Evolutionary conservation across 108 stramenopile species (phyloP).

Genomic region (Stephanodiscus minutulus): DNA sequence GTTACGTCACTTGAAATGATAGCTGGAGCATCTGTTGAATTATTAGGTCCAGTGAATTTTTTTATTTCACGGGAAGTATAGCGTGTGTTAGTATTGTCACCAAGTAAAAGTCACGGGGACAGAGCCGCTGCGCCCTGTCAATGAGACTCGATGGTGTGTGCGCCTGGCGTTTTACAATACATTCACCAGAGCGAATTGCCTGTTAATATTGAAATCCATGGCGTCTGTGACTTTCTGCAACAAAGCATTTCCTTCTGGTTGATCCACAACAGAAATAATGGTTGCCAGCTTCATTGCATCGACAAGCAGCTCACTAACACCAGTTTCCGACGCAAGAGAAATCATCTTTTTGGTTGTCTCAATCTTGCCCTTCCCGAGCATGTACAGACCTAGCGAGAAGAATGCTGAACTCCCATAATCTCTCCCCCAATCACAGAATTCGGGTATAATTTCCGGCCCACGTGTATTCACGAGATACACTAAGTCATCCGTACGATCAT

Average conservation of each 20-base stretch:
- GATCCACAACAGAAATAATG: constrained; percentile 26
- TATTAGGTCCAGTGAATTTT: not conserved
- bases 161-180: not conserved
- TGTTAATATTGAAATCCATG: constrained; percentile 20
- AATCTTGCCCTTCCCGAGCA: constrained; percentile 64
- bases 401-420: constrained; percentile 53
- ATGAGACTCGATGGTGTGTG: too few relatives aligned
- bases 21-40: not conserved
- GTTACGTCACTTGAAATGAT: not conserved
- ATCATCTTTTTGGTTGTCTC: constrained; percentile 37
- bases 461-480: constrained; percentile 59
- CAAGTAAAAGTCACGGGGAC: too few relatives aligned
- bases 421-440: constrained; percentile 63
- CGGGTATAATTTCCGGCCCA: constrained; percentile 55
- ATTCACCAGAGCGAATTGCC: constrained; percentile 18
- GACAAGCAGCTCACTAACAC: constrained; percentile 25
- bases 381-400: constrained; percentile 65
- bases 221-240: constrained; percentile 17
- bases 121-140: too few relatives aligned
- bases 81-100: not conserved
- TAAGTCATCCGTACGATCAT: constrained; percentile 63
- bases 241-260: constrained; percentile 20
- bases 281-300: constrained; percentile 49
- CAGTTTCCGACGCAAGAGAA: constrained; percentile 18
- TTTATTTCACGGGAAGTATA: not conserved